These are phyloP conservation scores for Pseudozyma sp. DNA, from an alignment of 1,284 basidiomycete genomes.

Conservation along the genomic window DNA sequence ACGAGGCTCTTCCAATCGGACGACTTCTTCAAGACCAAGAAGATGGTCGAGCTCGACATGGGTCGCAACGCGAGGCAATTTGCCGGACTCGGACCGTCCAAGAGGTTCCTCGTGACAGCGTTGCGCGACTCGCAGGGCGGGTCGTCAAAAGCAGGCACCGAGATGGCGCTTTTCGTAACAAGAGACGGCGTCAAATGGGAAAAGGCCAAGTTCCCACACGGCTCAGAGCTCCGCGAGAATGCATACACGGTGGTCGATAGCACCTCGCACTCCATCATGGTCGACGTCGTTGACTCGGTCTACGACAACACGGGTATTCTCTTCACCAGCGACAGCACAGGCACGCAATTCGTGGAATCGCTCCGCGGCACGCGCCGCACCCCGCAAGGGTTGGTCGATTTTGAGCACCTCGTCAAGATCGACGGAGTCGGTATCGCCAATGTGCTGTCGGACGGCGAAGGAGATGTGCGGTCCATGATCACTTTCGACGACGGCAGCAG, in stretches of 20 bases:
- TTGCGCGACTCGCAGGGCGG: conserved; percentile 54
- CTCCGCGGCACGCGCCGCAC: conserved; percentile 91
- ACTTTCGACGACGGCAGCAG: conserved; percentile 92
- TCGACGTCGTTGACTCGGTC: conserved; percentile 77
- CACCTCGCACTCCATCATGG: conserved; percentile 88
- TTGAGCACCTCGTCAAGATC: conserved; percentile 89
- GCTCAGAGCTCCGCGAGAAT: conserved; percentile 83
- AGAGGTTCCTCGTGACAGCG: conserved; percentile 63
- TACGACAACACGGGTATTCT: conserved; percentile 83
- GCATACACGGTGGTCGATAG: conserved; percentile 96
- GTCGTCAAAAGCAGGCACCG: conserved; percentile 32
- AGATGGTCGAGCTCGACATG: conserved; percentile 57
- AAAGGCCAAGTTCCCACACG: conserved; percentile 78
- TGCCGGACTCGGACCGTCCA: conserved; percentile 60
- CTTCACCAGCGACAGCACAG: conserved; percentile 93
- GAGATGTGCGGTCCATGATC: conserved; percentile 80
- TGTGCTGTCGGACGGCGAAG: conserved; percentile 76
- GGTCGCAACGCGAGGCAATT: conserved; percentile 62
- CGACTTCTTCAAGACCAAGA: conserved; percentile 60
- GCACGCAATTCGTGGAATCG: conserved; percentile 92
- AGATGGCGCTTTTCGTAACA: conserved; percentile 65
- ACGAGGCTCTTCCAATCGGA: conserved; percentile 61
- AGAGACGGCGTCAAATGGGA: conserved; percentile 60
- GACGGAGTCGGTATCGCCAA: conserved; percentile 94
- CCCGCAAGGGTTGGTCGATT: conserved; percentile 87